These are phyloP conservation scores for Penicillium digitatum DNA, from an alignment of 2,329 filamentous ascomycete species.

Conservation along the genomic window DNA sequence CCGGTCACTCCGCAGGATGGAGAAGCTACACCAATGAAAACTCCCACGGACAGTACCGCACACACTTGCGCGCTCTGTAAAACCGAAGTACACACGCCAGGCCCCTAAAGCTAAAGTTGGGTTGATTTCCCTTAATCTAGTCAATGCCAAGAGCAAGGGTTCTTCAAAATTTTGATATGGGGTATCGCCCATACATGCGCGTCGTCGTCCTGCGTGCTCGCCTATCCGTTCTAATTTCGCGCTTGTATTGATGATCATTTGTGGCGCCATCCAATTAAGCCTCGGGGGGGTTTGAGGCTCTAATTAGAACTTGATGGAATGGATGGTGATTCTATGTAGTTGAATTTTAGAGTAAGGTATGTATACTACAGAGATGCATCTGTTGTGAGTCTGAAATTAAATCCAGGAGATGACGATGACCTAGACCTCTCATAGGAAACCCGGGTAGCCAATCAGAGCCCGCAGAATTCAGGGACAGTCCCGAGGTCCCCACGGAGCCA, in stretches of 20 bases:
- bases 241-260: background rate
- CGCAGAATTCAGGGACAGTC: background rate
- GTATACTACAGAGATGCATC: too few relatives aligned
- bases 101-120: background rate
- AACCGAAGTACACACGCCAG: background rate
- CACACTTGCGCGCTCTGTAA: background rate
- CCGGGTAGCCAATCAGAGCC: background rate
- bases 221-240: background rate
- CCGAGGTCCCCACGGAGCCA: background rate
- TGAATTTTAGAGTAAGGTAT: too few relatives aligned
- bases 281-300: background rate
- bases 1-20: background rate
- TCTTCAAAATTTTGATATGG: background rate
- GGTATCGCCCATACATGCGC: background rate
- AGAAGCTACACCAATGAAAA: background rate
- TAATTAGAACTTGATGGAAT: background rate
- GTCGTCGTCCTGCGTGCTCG: slow-evolving; percentile 1
- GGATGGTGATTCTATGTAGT: too few relatives aligned
- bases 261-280: background rate
- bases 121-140: background rate
- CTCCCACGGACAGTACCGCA: background rate
- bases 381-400: too few relatives aligned
- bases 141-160: background rate
- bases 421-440: too few relatives aligned
- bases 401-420: too few relatives aligned